These are phyloP conservation scores for Micractinium conductrix DNA, from an alignment of 139 green algal genomes.

Conservation along the genomic window DNA sequence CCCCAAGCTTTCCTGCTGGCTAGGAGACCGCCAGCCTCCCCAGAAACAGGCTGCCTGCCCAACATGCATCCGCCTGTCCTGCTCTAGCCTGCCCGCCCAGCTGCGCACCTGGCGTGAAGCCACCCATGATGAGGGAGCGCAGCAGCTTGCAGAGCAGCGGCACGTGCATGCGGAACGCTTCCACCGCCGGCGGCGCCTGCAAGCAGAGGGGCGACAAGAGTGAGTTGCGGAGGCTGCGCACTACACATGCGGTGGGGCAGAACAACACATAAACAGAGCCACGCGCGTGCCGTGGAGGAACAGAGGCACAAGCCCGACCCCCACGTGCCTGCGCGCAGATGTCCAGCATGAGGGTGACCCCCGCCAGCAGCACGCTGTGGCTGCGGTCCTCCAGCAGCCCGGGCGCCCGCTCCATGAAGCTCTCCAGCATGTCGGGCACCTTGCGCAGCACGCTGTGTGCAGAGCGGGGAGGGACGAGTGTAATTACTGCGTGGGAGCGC, in stretches of 20 bases:
- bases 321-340: conserved; percentile 53
- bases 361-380: conserved; percentile 90
- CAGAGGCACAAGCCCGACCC: neutral
- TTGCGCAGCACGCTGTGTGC: conserved; percentile 87
- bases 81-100: no score
- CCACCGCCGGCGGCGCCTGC: conserved; percentile 32
- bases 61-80: no score
- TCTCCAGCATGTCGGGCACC: conserved; percentile 92
- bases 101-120: conserved; percentile 58
- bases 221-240: no score
- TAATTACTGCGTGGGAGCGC: no score
- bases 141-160: conserved; percentile 78
- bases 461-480: neutral
- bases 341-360: conserved; percentile 85
- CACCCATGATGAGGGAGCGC: conserved; percentile 67
- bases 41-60: no score
- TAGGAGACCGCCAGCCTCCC: no score
- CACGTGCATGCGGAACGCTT: conserved; percentile 51
- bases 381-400: conserved; percentile 88
- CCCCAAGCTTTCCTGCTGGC: no score
- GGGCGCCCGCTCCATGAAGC: conserved; percentile 77
- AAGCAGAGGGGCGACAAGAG: conserved; percentile 85
- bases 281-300: conserved; percentile 13
- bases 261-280: no score
- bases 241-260: no score